phyloP scores from a whole-genome alignment of 352 stramenopile species.

The Phytophthora capsici region DNA sequence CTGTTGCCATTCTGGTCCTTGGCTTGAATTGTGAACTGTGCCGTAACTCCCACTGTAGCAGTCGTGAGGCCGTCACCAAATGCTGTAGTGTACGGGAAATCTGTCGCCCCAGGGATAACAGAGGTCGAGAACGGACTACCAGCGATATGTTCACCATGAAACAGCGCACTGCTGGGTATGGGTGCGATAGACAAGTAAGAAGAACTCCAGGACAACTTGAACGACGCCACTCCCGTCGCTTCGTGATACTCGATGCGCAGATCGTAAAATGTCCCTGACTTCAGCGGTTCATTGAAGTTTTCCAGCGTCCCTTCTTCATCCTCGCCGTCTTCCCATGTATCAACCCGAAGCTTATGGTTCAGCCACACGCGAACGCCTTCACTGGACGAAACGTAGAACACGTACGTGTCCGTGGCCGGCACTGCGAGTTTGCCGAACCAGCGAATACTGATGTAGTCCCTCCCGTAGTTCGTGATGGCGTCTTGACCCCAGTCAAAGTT shows the following conservation, averaged over 20 bases:
- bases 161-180: slow-evolving; percentile 86
- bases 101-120: slow-evolving; percentile 92
- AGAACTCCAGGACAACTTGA: slow-evolving; percentile 94
- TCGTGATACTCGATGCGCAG: slow-evolving; percentile 96
- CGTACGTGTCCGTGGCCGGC: slow-evolving; percentile 86
- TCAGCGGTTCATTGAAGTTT: slow-evolving; percentile 79
- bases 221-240: slow-evolving; percentile 86
- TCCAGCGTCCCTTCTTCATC: slow-evolving; percentile 48
- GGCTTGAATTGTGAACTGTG: slow-evolving; percentile 94
- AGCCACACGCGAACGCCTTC: slow-evolving; percentile 94
- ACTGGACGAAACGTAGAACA: slow-evolving; percentile 92
- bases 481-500: slow-evolving; percentile 92
- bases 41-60: slow-evolving; percentile 85
- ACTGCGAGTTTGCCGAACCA: slow-evolving; percentile 95
- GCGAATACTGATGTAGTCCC: slow-evolving; percentile 95
- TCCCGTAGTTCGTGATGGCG: slow-evolving; percentile 92
- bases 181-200: slow-evolving; percentile 86
- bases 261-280: slow-evolving; percentile 89
- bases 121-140: slow-evolving; percentile 92
- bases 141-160: slow-evolving; percentile 91
- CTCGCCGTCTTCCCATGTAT: slow-evolving; percentile 86
- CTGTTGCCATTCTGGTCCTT: slow-evolving; percentile 94
- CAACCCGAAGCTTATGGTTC: slow-evolving; percentile 92
- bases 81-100: slow-evolving; percentile 95
- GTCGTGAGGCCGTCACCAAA: slow-evolving; percentile 77